phyloP scores from a whole-genome alignment of 441 rosid species.

The Oxalis stricta region DNA sequence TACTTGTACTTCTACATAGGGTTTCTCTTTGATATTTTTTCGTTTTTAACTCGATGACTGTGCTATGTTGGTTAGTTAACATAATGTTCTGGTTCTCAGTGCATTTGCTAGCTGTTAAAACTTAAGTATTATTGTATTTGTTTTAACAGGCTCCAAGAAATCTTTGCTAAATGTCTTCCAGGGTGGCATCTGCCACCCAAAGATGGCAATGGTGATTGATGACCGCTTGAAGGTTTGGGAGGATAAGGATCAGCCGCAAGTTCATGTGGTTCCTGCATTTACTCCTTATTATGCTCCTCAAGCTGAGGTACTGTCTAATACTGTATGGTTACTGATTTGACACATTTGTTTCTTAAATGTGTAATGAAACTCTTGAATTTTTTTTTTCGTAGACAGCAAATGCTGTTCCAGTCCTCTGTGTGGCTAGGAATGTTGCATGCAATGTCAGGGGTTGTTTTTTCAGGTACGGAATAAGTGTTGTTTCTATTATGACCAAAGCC shows the following conservation, averaged over 20 bases:
- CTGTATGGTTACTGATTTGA: constrained; percentile 5
- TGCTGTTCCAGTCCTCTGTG: constrained; percentile 82
- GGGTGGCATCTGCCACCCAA: constrained; percentile 85
- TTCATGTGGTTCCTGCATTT: constrained; percentile 90
- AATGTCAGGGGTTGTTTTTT: constrained; percentile 91
- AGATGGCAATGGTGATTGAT: constrained; percentile 99
- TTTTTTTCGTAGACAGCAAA: constrained; percentile 45
- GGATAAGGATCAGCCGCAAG: constrained; percentile 97
- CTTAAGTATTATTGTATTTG: constrained; percentile 6
- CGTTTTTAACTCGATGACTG: too few species aligned
- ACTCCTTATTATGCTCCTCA: constrained; percentile 94
- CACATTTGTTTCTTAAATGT: constrained; percentile 2
- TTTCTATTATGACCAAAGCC: constrained; percentile 4
- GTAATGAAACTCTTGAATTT: constrained; percentile 1
- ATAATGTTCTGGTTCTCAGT: too few species aligned
- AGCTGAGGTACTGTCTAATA: constrained; percentile 54
- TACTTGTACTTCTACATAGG: too few species aligned
- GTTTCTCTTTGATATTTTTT: too few species aligned
- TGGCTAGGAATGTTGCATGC: constrained; percentile 99
- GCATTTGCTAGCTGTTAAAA: not conserved
- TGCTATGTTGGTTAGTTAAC: too few species aligned
- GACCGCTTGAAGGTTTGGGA: constrained; percentile 98
- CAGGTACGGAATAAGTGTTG: constrained; percentile 55
- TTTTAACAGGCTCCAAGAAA: constrained; percentile 57
- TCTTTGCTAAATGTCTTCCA: constrained; percentile 77